Base-by-base conservation (phyloP, 2,329 filamentous ascomycete species). In the Diaporthe velutina region DNA sequence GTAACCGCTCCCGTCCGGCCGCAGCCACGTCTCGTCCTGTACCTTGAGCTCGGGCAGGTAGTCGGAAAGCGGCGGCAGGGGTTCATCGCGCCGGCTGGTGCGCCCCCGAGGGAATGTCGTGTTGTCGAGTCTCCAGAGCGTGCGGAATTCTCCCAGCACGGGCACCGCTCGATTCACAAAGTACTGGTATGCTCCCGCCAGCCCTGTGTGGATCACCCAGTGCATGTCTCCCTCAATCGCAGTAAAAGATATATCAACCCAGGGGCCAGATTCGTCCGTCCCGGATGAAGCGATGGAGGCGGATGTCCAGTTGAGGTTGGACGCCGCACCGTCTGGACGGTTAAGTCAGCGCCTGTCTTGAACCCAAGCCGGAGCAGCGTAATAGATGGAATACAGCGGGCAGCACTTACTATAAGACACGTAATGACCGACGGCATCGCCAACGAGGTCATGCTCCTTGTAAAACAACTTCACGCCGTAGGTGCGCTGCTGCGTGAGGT, bases 21-120 rank as follows among this genome's bases (percentile, higher is more conserved):
- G 83, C 70, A 85, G 82, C 87, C 87, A 89, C 2, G 88, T 89
- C 81, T 89, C 87, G 79, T 89, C 88, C 77, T 89, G 87, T 4
- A 89, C 85, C 57, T 88, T 88, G n/a, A 85, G 87, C 15, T 83
- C 82, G 5, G 78, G 80, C 12, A 81, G 73, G 73, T 88, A 88
- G 52, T 87, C 84, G 2, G 80, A 79, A 15, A 88, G 80, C 0
- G 83, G 79, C 0, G 87, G 87, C 6, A 89, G 81, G 1, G 80
- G 77, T 42, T 84, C 86, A 73, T 89, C 86, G 38, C 84, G 85
- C 25, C 85, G 77, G 57, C 84, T 83, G 0, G 85, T 88, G 66
- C 83, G 82, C 0, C 86, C 87, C 61, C 83, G 83, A 1, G 85
- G 80, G 72, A 89, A 89, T 0, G 85, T 86, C 0, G 79, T 79